phyloP scores from a whole-genome alignment of 805 yeast genomes.

The Brettanomyces custersianus region DNA sequence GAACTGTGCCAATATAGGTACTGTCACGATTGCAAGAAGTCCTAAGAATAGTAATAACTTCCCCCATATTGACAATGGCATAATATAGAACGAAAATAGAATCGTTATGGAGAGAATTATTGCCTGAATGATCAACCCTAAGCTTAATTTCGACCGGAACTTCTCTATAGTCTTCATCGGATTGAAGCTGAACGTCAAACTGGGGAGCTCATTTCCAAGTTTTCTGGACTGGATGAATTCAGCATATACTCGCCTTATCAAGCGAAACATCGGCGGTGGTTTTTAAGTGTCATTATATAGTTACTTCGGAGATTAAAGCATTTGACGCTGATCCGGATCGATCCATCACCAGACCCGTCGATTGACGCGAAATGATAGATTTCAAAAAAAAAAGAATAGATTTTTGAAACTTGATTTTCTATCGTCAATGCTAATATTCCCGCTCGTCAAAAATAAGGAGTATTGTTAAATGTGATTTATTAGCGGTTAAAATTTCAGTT shows the following conservation, averaged over 20 bases:
- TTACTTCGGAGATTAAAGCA: too few species aligned
- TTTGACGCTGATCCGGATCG: too few species aligned
- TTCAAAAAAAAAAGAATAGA: too few species aligned
- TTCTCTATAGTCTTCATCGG: slow-evolving; percentile 5
- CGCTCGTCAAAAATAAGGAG: too few species aligned
- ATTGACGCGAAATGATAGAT: too few species aligned
- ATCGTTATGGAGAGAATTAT: slow-evolving; percentile 12
- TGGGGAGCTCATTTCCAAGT: slow-evolving; percentile 6
- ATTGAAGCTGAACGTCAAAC: slow-evolving; percentile 4
- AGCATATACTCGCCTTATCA: not conserved
- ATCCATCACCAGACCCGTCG: too few species aligned
- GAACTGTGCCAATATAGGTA: slow-evolving; percentile 82
- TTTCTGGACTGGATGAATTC: slow-evolving; percentile 1
- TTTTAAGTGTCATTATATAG: too few species aligned
- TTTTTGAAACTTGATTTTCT: too few species aligned
- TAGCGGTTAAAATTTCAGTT: too few species aligned
- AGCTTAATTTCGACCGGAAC: not conserved
- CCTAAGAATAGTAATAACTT: slow-evolving; percentile 11
- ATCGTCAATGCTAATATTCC: too few species aligned
- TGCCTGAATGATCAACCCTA: slow-evolving; percentile 9
- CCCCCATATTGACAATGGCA: slow-evolving; percentile 11
- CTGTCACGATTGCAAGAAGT: slow-evolving; percentile 26
- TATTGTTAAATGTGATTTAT: too few species aligned
- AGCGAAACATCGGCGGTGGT: slow-evolving; percentile 3
- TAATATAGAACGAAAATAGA: slow-evolving; percentile 17